phyloP scores from a whole-genome alignment of 1,139 yeast species.

The Meyerozyma guilliermondii region DNA sequence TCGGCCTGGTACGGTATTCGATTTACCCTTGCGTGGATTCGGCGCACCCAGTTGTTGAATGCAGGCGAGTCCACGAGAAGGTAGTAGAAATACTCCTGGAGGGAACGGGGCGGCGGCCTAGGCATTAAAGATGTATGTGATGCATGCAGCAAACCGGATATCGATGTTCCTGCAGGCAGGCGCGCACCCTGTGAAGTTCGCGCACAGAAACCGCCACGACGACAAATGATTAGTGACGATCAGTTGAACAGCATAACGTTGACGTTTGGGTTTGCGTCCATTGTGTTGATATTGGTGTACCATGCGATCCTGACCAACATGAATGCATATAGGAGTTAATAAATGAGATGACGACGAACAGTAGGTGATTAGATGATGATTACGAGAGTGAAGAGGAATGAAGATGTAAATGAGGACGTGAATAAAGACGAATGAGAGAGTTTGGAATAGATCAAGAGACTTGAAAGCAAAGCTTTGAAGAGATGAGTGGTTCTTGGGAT shows the following conservation, averaged over 20 bases:
- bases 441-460: neutral
- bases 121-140: slow-evolving; percentile 3
- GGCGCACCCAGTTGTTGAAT: slow-evolving; percentile 67
- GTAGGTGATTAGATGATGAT: no score
- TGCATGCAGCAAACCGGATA: neutral
- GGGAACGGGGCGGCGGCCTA: slow-evolving; percentile 29
- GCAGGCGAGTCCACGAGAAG: slow-evolving; percentile 53
- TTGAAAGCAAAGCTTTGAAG: no score
- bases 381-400: no score
- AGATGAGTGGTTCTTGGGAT: no score
- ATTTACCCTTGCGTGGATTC: slow-evolving; percentile 61
- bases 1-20: slow-evolving; percentile 39
- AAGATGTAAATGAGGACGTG: no score
- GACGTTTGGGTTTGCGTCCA: slow-evolving; percentile 69
- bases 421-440: no score
- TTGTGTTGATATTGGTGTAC: slow-evolving; percentile 66
- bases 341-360: neutral
- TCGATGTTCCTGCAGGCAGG: neutral
- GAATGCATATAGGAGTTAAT: neutral
- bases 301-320: slow-evolving; percentile 51
- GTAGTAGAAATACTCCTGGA: slow-evolving; percentile 45
- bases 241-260: slow-evolving; percentile 74
- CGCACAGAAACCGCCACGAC: neutral
- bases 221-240: slow-evolving; percentile 69
- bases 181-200: neutral